Conservation (phyloP, 129 eudicot genomes). For the Centaurea solstitialis region DNA sequence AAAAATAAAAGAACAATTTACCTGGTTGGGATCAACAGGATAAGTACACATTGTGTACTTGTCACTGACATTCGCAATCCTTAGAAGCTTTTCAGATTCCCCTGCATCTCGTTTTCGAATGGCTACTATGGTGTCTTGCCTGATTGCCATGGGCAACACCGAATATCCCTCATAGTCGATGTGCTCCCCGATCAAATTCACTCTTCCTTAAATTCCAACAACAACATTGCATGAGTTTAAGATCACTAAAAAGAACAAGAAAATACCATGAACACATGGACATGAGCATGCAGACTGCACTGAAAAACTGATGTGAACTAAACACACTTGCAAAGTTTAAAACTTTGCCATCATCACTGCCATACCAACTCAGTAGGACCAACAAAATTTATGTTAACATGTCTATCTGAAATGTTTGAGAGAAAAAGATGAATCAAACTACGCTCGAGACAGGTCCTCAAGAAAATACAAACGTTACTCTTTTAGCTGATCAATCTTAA, state of each 20-base stretch:
- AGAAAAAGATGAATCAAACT: not conserved
- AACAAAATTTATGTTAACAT: conserved; percentile 1
- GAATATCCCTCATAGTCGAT: conserved; percentile 98
- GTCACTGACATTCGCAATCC: conserved; percentile 83
- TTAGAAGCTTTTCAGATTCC: conserved; percentile 60
- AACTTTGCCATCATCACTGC: not conserved
- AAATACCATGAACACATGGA: conserved; percentile 2
- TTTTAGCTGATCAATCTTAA: not conserved
- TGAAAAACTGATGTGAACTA: not conserved
- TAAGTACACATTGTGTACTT: conserved; percentile 83
- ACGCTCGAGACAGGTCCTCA: not conserved
- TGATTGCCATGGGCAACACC: conserved; percentile 96
- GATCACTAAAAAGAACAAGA: not conserved
- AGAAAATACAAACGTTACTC: not conserved
- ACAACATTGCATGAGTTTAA: conserved; percentile 4
- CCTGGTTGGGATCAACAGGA: conserved; percentile 93
- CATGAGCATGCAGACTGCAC: not conserved
- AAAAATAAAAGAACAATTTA: conserved; percentile 16
- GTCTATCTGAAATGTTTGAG: not conserved
- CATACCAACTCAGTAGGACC: not conserved
- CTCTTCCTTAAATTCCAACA: conserved; percentile 57
- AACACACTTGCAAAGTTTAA: not conserved
- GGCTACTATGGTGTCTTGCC: conserved; percentile 94
- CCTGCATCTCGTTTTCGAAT: conserved; percentile 56
- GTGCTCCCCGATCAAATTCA: conserved; percentile 99